These are phyloP conservation scores for Blastosporella zonata DNA, from an alignment of 1,284 basidiomycete genomes.

Conservation along the genomic window DNA sequence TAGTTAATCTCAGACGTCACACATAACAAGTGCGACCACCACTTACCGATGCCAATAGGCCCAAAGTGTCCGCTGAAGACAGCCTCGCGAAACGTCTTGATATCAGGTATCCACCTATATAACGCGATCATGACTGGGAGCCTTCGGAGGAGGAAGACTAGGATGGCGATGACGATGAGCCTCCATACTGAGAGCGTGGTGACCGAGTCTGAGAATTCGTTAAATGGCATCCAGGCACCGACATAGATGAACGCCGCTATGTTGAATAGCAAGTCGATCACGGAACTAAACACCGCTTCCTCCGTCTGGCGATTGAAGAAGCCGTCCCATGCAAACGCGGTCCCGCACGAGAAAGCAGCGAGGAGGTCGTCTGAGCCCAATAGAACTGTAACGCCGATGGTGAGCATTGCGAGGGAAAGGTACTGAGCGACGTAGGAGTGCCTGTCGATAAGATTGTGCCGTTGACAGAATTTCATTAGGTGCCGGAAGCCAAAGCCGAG, in stretches of 20 bases:
- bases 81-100: slow-evolving; percentile 87
- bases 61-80: slow-evolving; percentile 92
- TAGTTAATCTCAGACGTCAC: slow-evolving; percentile 3
- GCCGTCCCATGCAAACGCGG: slow-evolving; percentile 98
- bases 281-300: slow-evolving; percentile 92
- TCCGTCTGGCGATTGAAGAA: slow-evolving; percentile 98
- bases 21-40: neutral
- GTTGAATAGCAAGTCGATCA: slow-evolving; percentile 92
- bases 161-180: slow-evolving; percentile 76
- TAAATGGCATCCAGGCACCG: slow-evolving; percentile 93
- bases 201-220: slow-evolving; percentile 61
- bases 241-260: slow-evolving; percentile 89
- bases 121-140: slow-evolving; percentile 81
- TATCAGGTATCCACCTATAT: slow-evolving; percentile 90
- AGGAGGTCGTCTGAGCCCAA: slow-evolving; percentile 94
- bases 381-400: slow-evolving; percentile 80
- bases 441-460: slow-evolving; percentile 88
- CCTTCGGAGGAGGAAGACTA: slow-evolving; percentile 76
- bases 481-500: slow-evolving; percentile 86
- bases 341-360: slow-evolving; percentile 93
- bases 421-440: slow-evolving; percentile 88
- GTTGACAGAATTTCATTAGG: slow-evolving; percentile 94
- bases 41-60: slow-evolving; percentile 82
- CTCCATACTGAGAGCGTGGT: slow-evolving; percentile 80
- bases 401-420: slow-evolving; percentile 75